Percentiles rank a stretch among this genome's conserved stretches.
Evolutionary conservation across 768 basidiomycete species (phyloP).

Genomic region (Leccinum aurantiacum): DNA sequence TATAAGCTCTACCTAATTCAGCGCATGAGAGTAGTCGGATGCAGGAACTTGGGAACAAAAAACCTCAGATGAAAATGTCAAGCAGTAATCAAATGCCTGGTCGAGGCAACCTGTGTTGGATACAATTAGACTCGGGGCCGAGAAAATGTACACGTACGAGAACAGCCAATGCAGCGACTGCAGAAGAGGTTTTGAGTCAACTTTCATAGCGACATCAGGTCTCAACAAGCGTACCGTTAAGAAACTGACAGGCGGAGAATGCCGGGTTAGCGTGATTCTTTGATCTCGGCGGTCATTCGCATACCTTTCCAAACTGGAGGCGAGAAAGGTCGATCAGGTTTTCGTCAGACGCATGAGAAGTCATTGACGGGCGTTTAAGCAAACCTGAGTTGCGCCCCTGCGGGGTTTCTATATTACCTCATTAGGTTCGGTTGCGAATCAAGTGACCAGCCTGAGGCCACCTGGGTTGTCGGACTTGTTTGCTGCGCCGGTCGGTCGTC

Average conservation of each 20-base stretch:
- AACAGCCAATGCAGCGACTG: conserved; percentile 21
- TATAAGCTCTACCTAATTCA: conserved; percentile 14
- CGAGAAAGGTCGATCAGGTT: conserved; percentile 12
- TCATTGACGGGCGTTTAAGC: conserved; percentile 5
- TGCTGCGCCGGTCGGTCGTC: no score
- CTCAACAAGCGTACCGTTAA: conserved; percentile 17
- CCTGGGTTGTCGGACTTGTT: no score
- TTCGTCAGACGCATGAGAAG: conserved; percentile 1
- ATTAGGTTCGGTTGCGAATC: no score
- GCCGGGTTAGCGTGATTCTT: background rate
- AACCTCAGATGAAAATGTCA: conserved; percentile 26
- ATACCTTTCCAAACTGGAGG: conserved; percentile 25
- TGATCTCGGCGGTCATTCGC: background rate
- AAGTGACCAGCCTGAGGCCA: no score
- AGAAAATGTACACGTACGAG: conserved; percentile 13
- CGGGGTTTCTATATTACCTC: no score
- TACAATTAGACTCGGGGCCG: background rate
- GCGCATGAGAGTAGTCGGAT: background rate
- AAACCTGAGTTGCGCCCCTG: background rate
- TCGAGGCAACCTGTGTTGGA: background rate
- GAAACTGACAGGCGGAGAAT: conserved; percentile 4
- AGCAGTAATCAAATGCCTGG: conserved; percentile 24
- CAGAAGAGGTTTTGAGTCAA: background rate
- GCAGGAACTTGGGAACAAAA: background rate
- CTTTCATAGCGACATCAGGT: background rate